phyloP scores from a whole-genome alignment of 73 alveolate species.

The Uronychia binucleata region DNA sequence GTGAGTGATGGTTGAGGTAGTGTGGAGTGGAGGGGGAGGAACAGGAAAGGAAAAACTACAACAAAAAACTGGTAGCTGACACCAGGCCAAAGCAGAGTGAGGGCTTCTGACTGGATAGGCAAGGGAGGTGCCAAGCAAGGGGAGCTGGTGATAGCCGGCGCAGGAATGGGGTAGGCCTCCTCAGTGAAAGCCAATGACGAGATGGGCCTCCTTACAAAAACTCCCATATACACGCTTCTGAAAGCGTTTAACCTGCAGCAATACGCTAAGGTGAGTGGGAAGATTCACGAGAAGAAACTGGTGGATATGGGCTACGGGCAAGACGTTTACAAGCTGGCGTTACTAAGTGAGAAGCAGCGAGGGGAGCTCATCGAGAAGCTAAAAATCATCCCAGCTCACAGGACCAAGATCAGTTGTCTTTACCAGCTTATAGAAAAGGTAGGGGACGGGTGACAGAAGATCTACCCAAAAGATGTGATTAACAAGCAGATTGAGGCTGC shows the following conservation, averaged over 20 bases:
- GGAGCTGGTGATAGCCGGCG: neutral
- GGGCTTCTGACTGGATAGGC: neutral
- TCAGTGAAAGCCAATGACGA: neutral
- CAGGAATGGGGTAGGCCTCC: neutral
- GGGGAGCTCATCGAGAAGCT: constrained; percentile 16
- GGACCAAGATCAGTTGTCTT: constrained; percentile 24
- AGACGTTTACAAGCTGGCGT: constrained; percentile 34
- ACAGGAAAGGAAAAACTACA: neutral
- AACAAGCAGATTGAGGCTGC: neutral
- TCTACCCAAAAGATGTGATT: constrained; percentile 28
- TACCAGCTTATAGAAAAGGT: constrained; percentile 44
- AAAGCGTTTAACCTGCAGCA: constrained; percentile 52
- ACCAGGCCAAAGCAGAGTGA: neutral
- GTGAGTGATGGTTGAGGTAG: neutral
- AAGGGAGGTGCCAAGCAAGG: neutral
- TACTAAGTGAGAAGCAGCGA: constrained; percentile 27
- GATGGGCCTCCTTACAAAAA: neutral
- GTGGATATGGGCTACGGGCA: constrained; percentile 37
- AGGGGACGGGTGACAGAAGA: neutral
- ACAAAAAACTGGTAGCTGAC: neutral
- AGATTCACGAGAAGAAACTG: neutral
- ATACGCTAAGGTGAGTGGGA: constrained; percentile 37
- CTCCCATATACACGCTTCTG: constrained; percentile 31
- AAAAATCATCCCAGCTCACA: constrained; percentile 45
- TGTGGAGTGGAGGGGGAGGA: neutral